phyloP scores from a whole-genome alignment of 352 stramenopile genomes.

The Globisporangium spiculum region DNA sequence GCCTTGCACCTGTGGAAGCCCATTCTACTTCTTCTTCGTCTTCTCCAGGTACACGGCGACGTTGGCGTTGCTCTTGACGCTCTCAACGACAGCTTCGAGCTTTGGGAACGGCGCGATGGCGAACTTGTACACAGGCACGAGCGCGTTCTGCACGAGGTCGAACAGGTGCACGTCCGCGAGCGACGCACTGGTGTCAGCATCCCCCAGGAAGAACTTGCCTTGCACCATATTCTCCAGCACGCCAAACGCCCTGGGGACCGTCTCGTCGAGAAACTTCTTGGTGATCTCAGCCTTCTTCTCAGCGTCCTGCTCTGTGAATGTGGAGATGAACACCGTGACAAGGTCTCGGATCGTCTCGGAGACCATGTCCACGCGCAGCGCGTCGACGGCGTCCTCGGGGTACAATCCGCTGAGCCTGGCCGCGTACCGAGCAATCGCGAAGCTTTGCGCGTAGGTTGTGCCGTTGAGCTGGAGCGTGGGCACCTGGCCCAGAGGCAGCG shows the following conservation, averaged over 20 bases:
- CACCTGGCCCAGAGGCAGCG: constrained; percentile 52
- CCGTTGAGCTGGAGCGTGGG: constrained; percentile 48
- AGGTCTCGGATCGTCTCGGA: constrained; percentile 46
- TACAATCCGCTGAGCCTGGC: constrained; percentile 54
- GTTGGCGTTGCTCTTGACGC: constrained; percentile 32
- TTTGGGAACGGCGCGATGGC: constrained; percentile 45
- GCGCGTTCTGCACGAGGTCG: constrained; percentile 43
- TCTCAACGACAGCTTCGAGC: constrained; percentile 30
- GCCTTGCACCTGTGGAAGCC: too few species aligned
- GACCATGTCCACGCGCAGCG: constrained; percentile 55
- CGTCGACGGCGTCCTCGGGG: constrained; percentile 44
- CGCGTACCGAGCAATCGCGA: constrained; percentile 60
- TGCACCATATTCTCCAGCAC: constrained; percentile 25
- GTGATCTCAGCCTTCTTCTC: constrained; percentile 30
- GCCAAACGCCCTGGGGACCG: constrained; percentile 19
- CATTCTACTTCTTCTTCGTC: background rate
- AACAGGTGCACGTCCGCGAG: constrained; percentile 53
- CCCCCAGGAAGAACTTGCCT: constrained; percentile 52
- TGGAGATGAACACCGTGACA: constrained; percentile 29
- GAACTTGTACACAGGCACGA: constrained; percentile 18
- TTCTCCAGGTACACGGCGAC: constrained; percentile 32
- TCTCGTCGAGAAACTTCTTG: constrained; percentile 28
- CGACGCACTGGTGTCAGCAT: constrained; percentile 25
- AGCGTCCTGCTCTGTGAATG: constrained; percentile 35
- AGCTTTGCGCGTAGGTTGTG: constrained; percentile 48